Evolutionary conservation across 768 basidiomycete species (phyloP), one percentile per base, ranked within the genome.

Genomic region (Xanthoconium stramineum): DNA sequence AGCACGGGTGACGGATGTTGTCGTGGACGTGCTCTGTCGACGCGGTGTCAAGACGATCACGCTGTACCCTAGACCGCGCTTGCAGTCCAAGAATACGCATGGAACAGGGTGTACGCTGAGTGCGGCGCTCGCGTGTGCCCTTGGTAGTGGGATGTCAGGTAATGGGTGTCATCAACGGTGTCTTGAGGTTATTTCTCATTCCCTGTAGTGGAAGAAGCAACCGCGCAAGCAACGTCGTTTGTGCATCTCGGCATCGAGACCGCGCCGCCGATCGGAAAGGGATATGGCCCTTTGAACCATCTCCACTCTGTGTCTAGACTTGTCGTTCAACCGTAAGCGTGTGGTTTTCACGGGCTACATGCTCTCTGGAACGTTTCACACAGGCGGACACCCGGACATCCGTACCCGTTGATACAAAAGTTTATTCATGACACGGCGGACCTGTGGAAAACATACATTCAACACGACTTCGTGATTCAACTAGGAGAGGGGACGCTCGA

Each of bases 91-190:
- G 35, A 91, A 78, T 61, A 97, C 94, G 0, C 94, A 96, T 66
- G 94, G 94, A 1, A 97, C 94, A 0, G 94, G 94, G 2, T 97
- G 94, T 68, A 97, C 94, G 0, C 76, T 97, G n/a, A 87, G 85
- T 45, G 85, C 94, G 0, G 90, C 92, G 0, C 79, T 96, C 17
- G 86, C 86, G 3, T 84, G 83, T 52, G 77, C 77, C 6, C 74
- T 94, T 15, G 87, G 82, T 3, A 44, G 84, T 83, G 55, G 61
- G 58, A 10, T 48, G 59, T n/a, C 57, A 76, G 79, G 49, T 66
- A 80, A 78, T 37, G 33, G 57, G 61, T n/a, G 11, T 59, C 29
- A 37, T 36, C 9, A 12, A 15, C n/a, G 10, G 40, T 45, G 5
- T 32, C 24, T 28, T 28, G 10, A 1, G 1, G 14, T 14, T 38